Percentiles rank a stretch among this genome's conserved stretches.
These are phyloP conservation scores for Globisporangium cederbergense DNA, from an alignment of 352 stramenopile genomes.

Conservation along the genomic window DNA sequence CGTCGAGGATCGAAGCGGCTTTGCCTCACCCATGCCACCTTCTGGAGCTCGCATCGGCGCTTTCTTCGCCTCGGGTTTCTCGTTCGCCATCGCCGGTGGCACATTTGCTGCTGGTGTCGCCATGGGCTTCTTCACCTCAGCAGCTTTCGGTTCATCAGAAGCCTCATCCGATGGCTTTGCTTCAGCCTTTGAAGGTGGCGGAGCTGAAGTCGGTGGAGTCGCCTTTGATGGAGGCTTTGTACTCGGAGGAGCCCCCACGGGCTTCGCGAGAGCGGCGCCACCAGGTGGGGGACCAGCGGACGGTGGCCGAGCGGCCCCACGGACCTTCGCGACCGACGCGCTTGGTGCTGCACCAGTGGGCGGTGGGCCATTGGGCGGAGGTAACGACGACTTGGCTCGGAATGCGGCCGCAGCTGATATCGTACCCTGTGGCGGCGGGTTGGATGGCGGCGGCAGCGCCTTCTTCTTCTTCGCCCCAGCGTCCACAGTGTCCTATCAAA, in stretches of 20 bases:
- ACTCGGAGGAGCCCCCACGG: constrained; percentile 20
- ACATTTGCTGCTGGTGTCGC: background rate
- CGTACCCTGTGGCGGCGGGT: constrained; percentile 56
- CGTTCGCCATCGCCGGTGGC: constrained; percentile 2
- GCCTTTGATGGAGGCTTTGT: constrained; percentile 10
- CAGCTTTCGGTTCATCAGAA: background rate
- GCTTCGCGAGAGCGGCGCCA: constrained; percentile 22
- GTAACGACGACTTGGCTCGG: constrained; percentile 57
- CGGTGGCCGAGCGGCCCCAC: constrained; percentile 47
- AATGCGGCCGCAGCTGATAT: constrained; percentile 61
- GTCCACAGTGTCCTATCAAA: constrained; percentile 17
- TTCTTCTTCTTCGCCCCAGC: constrained; percentile 59
- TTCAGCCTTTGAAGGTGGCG: constrained; percentile 18
- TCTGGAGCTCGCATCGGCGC: background rate
- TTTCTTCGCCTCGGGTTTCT: constrained; percentile 5
- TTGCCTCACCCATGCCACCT: constrained; percentile 11
- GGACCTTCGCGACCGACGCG: constrained; percentile 74
- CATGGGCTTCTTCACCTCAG: constrained; percentile 3
- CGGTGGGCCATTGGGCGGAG: constrained; percentile 58
- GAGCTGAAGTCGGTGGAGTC: constrained; percentile 4
- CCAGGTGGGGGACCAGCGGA: constrained; percentile 31
- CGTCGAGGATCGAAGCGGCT: constrained; percentile 5
- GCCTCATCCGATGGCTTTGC: constrained; percentile 20
- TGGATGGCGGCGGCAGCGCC: constrained; percentile 55
- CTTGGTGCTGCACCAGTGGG: constrained; percentile 38